A percentile compares a stretch with the other conserved stretches of the same genome.
Evolutionary conservation across 192 early-diverging fungal species (phyloP).

Genomic region (Coemansia sp.): DNA sequence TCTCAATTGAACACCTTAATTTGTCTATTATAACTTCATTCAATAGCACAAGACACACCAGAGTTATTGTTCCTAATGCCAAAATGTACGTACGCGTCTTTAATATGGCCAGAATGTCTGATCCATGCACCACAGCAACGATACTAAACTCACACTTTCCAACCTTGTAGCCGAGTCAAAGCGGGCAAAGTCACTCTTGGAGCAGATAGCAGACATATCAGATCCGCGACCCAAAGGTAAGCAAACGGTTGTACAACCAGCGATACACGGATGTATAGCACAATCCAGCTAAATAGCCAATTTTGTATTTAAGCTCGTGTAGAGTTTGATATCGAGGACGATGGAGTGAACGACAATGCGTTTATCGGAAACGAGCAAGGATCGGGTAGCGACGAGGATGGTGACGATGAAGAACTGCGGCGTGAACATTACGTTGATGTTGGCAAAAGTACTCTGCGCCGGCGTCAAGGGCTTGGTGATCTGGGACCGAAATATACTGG

Average conservation of each 20-base stretch:
- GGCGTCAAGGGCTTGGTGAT: constrained; percentile 59
- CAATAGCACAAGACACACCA: not conserved
- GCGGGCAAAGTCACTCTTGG: constrained; percentile 41
- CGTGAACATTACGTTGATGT: constrained; percentile 71
- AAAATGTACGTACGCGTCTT: not conserved
- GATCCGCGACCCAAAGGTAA: constrained; percentile 52
- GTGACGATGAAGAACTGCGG: constrained; percentile 51
- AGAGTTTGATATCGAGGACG: constrained; percentile 75
- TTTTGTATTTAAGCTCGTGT: constrained; percentile 1
- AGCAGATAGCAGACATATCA: constrained; percentile 52
- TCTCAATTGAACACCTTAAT: not conserved
- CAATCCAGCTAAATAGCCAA: not conserved
- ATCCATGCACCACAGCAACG: not conserved
- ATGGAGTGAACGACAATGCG: constrained; percentile 53
- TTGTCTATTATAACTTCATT: not conserved
- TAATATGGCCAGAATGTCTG: not conserved
- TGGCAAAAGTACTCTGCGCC: constrained; percentile 69
- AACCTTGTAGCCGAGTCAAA: constrained; percentile 25
- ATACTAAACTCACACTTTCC: not conserved
- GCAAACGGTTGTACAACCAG: not conserved
- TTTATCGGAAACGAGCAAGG: constrained; percentile 49
- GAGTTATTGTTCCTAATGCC: not conserved
- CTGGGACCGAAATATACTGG: constrained; percentile 76
- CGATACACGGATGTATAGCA: not conserved
- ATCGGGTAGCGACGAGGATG: constrained; percentile 52